Evolutionary conservation across 805 yeast genomes (phyloP).

Genomic region (Starmera amethionina): DNA sequence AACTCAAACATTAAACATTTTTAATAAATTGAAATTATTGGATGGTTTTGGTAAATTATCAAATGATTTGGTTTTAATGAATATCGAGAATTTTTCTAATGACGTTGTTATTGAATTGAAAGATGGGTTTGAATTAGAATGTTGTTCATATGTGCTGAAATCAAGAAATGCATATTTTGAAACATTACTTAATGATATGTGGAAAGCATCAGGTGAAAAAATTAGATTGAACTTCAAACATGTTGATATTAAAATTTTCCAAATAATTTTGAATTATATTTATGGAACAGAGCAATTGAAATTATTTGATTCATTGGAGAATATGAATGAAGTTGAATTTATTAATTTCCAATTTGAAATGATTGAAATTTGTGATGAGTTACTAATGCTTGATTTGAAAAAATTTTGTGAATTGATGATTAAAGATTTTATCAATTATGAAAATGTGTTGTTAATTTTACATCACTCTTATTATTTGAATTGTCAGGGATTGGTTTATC

Average conservation of each 20-base stretch:
- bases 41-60: slow-evolving; percentile 9
- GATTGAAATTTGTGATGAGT: slow-evolving; percentile 51
- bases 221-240: slow-evolving; percentile 32
- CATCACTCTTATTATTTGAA: slow-evolving; percentile 40
- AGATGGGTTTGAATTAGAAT: slow-evolving; percentile 31
- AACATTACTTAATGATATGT: slow-evolving; percentile 41
- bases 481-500: slow-evolving; percentile 45
- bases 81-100: slow-evolving; percentile 2
- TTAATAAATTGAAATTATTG: slow-evolving; percentile 5
- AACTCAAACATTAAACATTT: slow-evolving; percentile 3
- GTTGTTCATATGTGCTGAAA: slow-evolving; percentile 44
- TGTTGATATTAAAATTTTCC: slow-evolving; percentile 32
- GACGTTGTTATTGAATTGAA: slow-evolving; percentile 38
- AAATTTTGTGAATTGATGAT: slow-evolving; percentile 51
- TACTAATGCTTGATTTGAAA: slow-evolving; percentile 49
- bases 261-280: slow-evolving; percentile 40
- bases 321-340: slow-evolving; percentile 28
- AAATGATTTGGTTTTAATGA: slow-evolving; percentile 2
- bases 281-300: slow-evolving; percentile 41
- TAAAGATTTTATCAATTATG: slow-evolving; percentile 43
- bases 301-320: slow-evolving; percentile 23
- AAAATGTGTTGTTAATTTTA: slow-evolving; percentile 49
- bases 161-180: slow-evolving; percentile 57
- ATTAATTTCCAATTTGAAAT: slow-evolving; percentile 47
- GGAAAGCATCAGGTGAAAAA: slow-evolving; percentile 27